Conservation (phyloP, 768 basidiomycete genomes). For the Lactifluus hygrophoroides region DNA sequence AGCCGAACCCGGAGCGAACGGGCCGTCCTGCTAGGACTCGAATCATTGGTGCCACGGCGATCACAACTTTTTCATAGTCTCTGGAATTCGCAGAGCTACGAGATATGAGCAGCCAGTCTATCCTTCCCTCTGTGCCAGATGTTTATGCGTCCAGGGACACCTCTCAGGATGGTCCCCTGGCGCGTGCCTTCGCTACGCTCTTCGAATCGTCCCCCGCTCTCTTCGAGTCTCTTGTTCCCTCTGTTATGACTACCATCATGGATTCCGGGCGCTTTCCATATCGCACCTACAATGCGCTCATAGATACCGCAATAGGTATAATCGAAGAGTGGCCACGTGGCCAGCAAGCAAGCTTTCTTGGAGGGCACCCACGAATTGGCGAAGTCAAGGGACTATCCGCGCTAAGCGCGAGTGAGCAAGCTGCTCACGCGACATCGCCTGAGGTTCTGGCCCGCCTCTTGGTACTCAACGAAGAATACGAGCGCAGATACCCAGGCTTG, state of each 20-base stretch:
- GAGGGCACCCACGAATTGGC: conserved; percentile 85
- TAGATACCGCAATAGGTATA: conserved; percentile 42
- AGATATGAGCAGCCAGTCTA: conserved; percentile 5
- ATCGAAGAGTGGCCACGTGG: conserved; percentile 46
- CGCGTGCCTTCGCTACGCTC: conserved; percentile 33
- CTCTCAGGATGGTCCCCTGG: conserved; percentile 25
- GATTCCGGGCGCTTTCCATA: background rate
- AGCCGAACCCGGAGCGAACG: background rate
- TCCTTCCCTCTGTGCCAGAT: conserved; percentile 7
- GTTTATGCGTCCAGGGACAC: conserved; percentile 8
- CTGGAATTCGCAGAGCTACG: background rate
- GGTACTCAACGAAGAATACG: conserved; percentile 73
- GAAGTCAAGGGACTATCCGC: conserved; percentile 66
- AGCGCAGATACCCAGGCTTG: conserved; percentile 60
- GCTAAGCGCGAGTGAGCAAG: conserved; percentile 77
- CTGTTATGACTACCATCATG: conserved; percentile 41
- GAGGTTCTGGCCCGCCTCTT: conserved; percentile 64
- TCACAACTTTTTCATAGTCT: background rate
- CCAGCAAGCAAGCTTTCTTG: conserved; percentile 56
- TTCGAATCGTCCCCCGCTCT: conserved; percentile 33
- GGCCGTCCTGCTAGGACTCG: background rate
- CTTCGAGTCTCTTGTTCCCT: conserved; percentile 63
- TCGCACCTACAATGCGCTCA: conserved; percentile 41
- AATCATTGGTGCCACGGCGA: background rate
- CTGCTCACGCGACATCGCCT: conserved; percentile 51